Evolutionary conservation across 2,329 filamentous ascomycete genomes (phyloP).

Genomic region (Microsporum ferrugineum): DNA sequence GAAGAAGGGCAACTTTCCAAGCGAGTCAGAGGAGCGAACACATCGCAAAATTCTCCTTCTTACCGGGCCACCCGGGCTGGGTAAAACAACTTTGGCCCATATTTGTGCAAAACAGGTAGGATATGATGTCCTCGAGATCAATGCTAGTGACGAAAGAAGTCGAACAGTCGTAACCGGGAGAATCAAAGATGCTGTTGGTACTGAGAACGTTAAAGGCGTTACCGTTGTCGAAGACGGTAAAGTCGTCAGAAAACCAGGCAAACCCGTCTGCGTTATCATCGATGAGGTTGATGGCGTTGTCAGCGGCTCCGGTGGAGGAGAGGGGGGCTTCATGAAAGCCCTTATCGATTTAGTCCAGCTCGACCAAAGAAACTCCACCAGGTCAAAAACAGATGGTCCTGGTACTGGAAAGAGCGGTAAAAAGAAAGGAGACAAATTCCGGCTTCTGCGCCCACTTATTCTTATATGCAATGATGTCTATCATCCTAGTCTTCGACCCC

Average conservation of each 20-base stretch:
- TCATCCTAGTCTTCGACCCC: slow-evolving; percentile 70
- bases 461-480: slow-evolving; percentile 97
- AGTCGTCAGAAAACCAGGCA: slow-evolving; percentile 58
- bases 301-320: slow-evolving; percentile 60
- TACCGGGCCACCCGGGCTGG: slow-evolving; percentile 81
- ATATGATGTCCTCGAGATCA: slow-evolving; percentile 94
- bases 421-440: slow-evolving; percentile 75
- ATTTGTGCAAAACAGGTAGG: slow-evolving; percentile 92
- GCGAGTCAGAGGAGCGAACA: slow-evolving; percentile 54
- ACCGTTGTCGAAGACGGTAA: slow-evolving; percentile 37
- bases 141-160: slow-evolving; percentile 91
- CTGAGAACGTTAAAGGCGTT: slow-evolving; percentile 74
- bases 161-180: slow-evolving; percentile 78
- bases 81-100: slow-evolving; percentile 92
- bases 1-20: slow-evolving; percentile 26
- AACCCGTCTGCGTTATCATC: slow-evolving; percentile 83
- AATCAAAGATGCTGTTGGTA: slow-evolving; percentile 83
- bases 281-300: slow-evolving; percentile 96
- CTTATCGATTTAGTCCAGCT: slow-evolving; percentile 78
- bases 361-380: slow-evolving; percentile 66
- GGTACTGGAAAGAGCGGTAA: slow-evolving; percentile 35
- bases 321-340: slow-evolving; percentile 91
- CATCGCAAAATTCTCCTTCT: slow-evolving; percentile 83
- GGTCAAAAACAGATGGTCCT: slow-evolving; percentile 15
- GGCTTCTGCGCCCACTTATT: slow-evolving; percentile 75